phyloP scores from a whole-genome alignment of 1,284 basidiomycete species.

The Rhodotorula sp. region DNA sequence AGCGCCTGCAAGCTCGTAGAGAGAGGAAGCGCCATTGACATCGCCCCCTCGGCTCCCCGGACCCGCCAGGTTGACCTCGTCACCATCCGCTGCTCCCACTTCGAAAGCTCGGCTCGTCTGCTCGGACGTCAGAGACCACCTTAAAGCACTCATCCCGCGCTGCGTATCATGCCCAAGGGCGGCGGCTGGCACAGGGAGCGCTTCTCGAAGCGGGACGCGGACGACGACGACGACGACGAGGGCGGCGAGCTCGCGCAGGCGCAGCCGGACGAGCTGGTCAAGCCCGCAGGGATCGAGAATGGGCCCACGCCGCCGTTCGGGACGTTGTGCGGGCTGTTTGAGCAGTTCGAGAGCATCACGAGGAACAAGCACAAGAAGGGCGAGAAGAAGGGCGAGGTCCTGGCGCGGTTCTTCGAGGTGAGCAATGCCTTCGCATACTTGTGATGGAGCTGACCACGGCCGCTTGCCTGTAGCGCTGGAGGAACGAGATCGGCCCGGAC shows the following conservation, averaged over 20 bases:
- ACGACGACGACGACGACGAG: slow-evolving; percentile 1
- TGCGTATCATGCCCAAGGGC: not conserved
- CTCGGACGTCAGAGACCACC: too few species aligned
- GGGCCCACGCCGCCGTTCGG: slow-evolving; percentile 17
- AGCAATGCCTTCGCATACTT: not conserved
- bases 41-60: not conserved
- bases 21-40: not conserved
- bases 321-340: slow-evolving; percentile 21
- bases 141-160: not conserved
- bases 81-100: too few species aligned
- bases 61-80: too few species aligned
- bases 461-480: slow-evolving; percentile 48
- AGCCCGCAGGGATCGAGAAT: slow-evolving; percentile 20
- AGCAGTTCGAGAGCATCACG: slow-evolving; percentile 22
- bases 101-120: too few species aligned
- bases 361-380: slow-evolving; percentile 44
- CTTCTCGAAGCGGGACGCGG: too few species aligned
- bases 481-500: slow-evolving; percentile 55
- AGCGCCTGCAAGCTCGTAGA: not conserved
- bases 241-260: not conserved
- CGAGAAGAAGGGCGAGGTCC: slow-evolving; percentile 47
- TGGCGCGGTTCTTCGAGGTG: slow-evolving; percentile 48
- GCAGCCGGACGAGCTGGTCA: slow-evolving; percentile 22
- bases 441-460: not conserved
- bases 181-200: not conserved